Evolutionary conservation across 441 rosid genomes (phyloP).

Genomic region (Mallotus japonicus): DNA sequence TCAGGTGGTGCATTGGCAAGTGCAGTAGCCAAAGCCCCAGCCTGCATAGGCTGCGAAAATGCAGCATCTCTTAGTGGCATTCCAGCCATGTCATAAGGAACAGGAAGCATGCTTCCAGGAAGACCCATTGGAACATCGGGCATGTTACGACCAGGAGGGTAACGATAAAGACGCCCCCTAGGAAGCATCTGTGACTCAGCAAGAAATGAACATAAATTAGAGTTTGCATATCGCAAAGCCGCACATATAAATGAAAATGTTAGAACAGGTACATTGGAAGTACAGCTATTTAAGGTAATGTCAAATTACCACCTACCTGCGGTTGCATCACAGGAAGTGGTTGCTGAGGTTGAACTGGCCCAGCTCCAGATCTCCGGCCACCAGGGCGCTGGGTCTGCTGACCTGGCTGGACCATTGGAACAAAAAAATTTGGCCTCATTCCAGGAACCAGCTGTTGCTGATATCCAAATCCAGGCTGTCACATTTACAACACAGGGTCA

Average conservation of each 20-base stretch:
- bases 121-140: slow-evolving; percentile 47
- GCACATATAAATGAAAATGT: no score
- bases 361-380: slow-evolving; percentile 57
- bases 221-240: no score
- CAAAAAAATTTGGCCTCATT: slow-evolving; percentile 73
- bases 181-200: slow-evolving; percentile 55
- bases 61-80: slow-evolving; percentile 45
- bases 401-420: slow-evolving; percentile 68
- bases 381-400: slow-evolving; percentile 72
- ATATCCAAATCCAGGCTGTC: slow-evolving; percentile 65
- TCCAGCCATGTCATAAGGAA: slow-evolving; percentile 49
- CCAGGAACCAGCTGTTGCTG: slow-evolving; percentile 82
- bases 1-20: slow-evolving; percentile 83
- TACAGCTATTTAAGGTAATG: neutral
- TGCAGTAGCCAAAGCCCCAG: slow-evolving; percentile 71
- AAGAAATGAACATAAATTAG: neutral
- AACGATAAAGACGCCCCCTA: slow-evolving; percentile 67
- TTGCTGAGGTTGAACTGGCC: slow-evolving; percentile 57
- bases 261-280: no score
- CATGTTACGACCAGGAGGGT: slow-evolving; percentile 66
- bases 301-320: slow-evolving; percentile 37
- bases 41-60: slow-evolving; percentile 54
- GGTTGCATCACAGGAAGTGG: slow-evolving; percentile 68
- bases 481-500: neutral
- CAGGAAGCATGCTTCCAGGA: slow-evolving; percentile 45